Evolutionary conservation across 2,329 filamentous ascomycete species (phyloP), one percentile per base, ranked within the genome.

Genomic region (Pestalotiopsis sp.): DNA sequence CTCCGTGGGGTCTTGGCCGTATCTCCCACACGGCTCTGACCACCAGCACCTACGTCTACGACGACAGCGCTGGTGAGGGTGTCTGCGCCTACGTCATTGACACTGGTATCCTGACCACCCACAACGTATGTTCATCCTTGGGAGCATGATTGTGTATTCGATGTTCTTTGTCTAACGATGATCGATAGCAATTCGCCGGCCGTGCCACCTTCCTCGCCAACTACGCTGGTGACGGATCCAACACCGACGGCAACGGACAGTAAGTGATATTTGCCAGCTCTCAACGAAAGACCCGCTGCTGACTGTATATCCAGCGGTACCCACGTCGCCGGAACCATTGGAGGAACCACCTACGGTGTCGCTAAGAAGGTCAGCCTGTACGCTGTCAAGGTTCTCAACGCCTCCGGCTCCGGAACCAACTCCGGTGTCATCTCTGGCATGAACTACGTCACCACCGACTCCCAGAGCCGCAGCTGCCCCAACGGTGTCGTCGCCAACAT

Each of bases 401-500:
- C 79, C 66, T 64, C 72, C 57, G 80, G 82, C 69, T 78, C 75
- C 23, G 80, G 82, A 67, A 74, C 76, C 66, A 81, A 76, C 73
- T 81, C 82, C 9, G 80, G 75, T 68, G 80, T 84, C 72, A 78
- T 85, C 65, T 81, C 81, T 25, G 83, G 82, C 71, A 83, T 84
- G 71, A 80, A 84, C 75, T 83, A 76, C 57, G 82, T 83, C 14
- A 74, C 76, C 67, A 68, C 72, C 57, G 81, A 84, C 72, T 74
- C 78, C 23, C 49, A 72, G 65, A 75, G 69, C 17, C 79, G 80
- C 68, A 74, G 66, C 70, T 84, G 83, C 78, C 77, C 79, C 73
- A 80, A 77, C 65, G 83, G 83, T 57, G 78, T 82, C 52, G 86
- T 89, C 17, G 83, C 85, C 73, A 87, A 85, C 80, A 87, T 89